Conservation (phyloP, 108 stramenopile genomes). For the Schizochytrium sp. region DNA sequence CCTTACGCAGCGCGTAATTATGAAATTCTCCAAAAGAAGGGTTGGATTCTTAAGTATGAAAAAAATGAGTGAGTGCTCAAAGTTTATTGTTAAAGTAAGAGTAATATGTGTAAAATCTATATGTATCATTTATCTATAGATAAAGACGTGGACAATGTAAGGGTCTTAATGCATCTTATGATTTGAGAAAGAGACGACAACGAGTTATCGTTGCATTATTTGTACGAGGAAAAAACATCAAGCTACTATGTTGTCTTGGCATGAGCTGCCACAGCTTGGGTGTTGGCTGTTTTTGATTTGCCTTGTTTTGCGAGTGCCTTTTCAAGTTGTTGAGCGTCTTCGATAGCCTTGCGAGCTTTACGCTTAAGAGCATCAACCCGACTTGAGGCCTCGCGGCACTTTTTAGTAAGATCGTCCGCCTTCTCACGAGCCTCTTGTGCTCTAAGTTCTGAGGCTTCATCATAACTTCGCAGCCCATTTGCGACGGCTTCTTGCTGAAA, state of each 20-base stretch:
- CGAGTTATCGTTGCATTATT: neutral
- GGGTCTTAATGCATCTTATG: no score
- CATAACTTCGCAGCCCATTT: slow-evolving; percentile 5
- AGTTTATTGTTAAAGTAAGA: no score
- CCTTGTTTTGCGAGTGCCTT: neutral
- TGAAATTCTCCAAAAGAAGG: no score
- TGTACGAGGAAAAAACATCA: no score
- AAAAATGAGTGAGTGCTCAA: no score
- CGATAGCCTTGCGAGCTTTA: slow-evolving; percentile 1
- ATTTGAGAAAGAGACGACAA: neutral
- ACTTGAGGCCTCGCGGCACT: neutral
- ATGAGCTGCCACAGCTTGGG: neutral
- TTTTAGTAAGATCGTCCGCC: neutral
- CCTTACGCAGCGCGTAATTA: no score
- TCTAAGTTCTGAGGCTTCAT: neutral
- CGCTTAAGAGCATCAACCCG: neutral
- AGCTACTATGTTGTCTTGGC: neutral
- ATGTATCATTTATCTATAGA: no score
- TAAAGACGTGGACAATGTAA: no score
- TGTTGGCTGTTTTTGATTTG: neutral
- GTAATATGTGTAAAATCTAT: no score
- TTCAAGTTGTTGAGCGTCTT: neutral
- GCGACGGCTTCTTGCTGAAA: slow-evolving; percentile 33
- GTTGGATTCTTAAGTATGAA: no score
- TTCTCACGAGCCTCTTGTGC: slow-evolving; percentile 4